Percentiles rank a stretch among this genome's conserved stretches.
Conservation (phyloP, 768 basidiomycete species). For the Amylocystis lapponica region DNA sequence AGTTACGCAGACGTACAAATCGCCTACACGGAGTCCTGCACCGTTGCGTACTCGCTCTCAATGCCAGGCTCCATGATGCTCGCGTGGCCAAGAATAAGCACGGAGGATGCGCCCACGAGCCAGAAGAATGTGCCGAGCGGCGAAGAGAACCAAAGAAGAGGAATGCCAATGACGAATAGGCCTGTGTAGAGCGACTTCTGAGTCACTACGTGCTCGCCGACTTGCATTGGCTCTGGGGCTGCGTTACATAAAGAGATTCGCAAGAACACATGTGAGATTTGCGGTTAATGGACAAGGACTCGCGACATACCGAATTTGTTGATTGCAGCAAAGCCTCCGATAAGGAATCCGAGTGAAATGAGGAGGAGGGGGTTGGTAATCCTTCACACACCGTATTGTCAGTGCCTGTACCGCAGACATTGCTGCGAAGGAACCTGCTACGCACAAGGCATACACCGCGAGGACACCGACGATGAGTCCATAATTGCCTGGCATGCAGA, state of each 20-base stretch:
- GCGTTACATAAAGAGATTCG: conserved; percentile 1
- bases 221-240: conserved; percentile 83
- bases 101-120: conserved; percentile 82
- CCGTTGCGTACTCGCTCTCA: conserved; percentile 84
- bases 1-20: not conserved
- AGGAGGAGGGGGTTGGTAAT: conserved; percentile 81
- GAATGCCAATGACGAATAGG: conserved; percentile 89
- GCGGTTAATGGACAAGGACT: not conserved
- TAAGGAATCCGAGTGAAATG: conserved; percentile 79
- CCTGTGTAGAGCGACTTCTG: conserved; percentile 85
- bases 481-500: conserved; percentile 68
- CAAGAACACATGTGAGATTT: not conserved
- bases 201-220: conserved; percentile 77
- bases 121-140: conserved; percentile 87
- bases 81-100: conserved; percentile 85
- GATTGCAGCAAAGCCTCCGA: conserved; percentile 87
- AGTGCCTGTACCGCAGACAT: not conserved
- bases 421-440: conserved; percentile 7
- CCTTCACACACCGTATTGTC: too few species aligned
- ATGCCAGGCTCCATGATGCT: conserved; percentile 89
- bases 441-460: conserved; percentile 84
- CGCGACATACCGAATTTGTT: conserved; percentile 73
- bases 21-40: conserved; percentile 61
- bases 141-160: conserved; percentile 74
- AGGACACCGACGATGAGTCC: conserved; percentile 68